A percentile compares a stretch with the other conserved stretches of the same genome.
phyloP scores from a whole-genome alignment of 495 filamentous ascomycete species.

The Neurospora discreta region DNA sequence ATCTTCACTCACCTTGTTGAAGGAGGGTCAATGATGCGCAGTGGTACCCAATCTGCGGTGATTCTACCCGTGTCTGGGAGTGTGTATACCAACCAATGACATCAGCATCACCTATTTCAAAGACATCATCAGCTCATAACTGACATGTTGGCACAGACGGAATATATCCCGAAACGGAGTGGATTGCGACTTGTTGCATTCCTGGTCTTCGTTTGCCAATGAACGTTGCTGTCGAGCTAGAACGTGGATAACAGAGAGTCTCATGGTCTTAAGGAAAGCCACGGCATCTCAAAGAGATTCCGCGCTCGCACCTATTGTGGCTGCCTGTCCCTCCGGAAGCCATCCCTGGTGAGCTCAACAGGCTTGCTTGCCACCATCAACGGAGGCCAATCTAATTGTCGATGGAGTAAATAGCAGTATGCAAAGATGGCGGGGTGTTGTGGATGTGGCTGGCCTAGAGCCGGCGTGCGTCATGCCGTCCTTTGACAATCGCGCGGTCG shows the following conservation, averaged over 20 bases:
- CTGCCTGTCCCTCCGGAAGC: neutral
- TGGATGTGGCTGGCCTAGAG: neutral
- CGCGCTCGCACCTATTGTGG: neutral
- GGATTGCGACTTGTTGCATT: neutral
- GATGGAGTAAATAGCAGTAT: neutral
- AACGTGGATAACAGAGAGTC: neutral
- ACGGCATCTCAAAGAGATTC: neutral
- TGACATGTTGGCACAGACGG: neutral
- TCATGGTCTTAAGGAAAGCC: neutral
- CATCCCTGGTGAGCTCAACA: neutral
- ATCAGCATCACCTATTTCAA: neutral
- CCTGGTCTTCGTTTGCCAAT: neutral
- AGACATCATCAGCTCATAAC: neutral
- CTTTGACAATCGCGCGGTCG: neutral
- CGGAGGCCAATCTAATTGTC: neutral
- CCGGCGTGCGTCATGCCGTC: neutral
- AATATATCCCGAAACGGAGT: neutral
- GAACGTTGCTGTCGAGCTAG: neutral
- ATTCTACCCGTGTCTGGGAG: neutral
- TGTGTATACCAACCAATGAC: neutral
- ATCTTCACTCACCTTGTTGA: conserved; percentile 1
- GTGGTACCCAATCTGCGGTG: neutral
- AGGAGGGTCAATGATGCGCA: neutral
- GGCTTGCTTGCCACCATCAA: neutral
- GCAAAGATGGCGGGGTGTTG: neutral